Evolutionary conservation across 495 filamentous ascomycete genomes (phyloP).

Genomic region (Aspergillus egyptiacus): DNA sequence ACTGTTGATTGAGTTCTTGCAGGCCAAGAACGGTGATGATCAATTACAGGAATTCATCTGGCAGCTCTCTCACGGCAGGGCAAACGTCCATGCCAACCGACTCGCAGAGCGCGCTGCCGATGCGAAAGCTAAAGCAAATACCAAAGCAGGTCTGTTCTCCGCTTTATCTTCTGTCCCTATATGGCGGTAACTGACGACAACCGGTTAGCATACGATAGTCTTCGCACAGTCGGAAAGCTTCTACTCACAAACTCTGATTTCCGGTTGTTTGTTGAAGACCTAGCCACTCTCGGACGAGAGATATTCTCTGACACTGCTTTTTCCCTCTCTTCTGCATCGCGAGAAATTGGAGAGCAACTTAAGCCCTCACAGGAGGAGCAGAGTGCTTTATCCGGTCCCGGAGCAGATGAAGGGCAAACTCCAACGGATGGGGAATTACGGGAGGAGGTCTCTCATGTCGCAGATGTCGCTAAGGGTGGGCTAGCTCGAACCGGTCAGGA

Average conservation of each 20-base stretch:
- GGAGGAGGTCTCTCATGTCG: constrained; percentile 57
- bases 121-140: constrained; percentile 69
- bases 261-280: constrained; percentile 76
- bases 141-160: constrained; percentile 57
- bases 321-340: constrained; percentile 64
- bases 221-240: constrained; percentile 76
- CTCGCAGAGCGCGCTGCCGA: constrained; percentile 55
- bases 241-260: constrained; percentile 88
- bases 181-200: constrained; percentile 17
- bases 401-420: constrained; percentile 46
- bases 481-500: constrained; percentile 58
- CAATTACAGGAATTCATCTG: constrained; percentile 89
- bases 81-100: constrained; percentile 63
- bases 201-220: constrained; percentile 65
- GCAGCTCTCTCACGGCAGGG: constrained; percentile 66
- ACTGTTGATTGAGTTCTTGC: constrained; percentile 68
- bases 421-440: constrained; percentile 55
- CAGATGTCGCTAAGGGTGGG: constrained; percentile 57
- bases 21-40: constrained; percentile 77
- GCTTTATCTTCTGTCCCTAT: not conserved
- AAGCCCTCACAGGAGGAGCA: constrained; percentile 60
- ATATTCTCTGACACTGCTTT: constrained; percentile 84
- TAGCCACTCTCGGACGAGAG: constrained; percentile 71
- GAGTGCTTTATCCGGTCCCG: constrained; percentile 50
- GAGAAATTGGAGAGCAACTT: constrained; percentile 63